Evolutionary conservation across 352 stramenopile species (phyloP), one percentile per base, ranked within the genome.

Genomic region (Plasmopara viticola): DNA sequence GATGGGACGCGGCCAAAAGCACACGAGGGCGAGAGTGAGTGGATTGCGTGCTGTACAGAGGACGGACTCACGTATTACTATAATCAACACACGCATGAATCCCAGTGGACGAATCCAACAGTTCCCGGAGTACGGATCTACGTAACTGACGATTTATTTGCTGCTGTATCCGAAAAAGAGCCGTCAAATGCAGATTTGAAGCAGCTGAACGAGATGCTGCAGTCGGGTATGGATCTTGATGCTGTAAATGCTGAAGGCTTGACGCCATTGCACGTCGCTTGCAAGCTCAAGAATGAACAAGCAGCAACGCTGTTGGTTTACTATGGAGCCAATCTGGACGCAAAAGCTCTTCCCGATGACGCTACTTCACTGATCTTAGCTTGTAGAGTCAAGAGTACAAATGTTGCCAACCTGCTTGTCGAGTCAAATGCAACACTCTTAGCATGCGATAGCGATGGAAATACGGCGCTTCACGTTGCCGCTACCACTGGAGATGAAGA

Each of bases 391-490:
- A 77, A 72, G 14, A 69, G 68, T 40, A 47, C 60, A 42, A 63
- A 41, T 5, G 64, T 88, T n/a, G 60, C 67, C 13, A 66, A 75
- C 18, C 15, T 86, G 0, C 56, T 90, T 4, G 17, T 84, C 0
- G 64, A 82, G 7, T 69, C 71, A 20, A 72, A 76, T 31, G 73
- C 65, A 0, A 67, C 86, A 13, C 62, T 96, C 1, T 89, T 87
- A 56, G 74, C 72, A 44, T 54, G 48, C 18, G 86, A 97, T 53
- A 73, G 72, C 14, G 69, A 90, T 35, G 80, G 86, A 2, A 97
- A 97, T 54, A 95, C 86, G 5, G 56, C 93, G 13, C 60, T 97
- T 46, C 84, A 95, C 37, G 69, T 89, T 15, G 70, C 74, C 39
- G 79, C 90, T 18, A 63, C 87, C 18, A 93, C 83, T 25, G 84